Percentiles rank a stretch among this genome's conserved stretches.
Evolutionary conservation across 352 stramenopile genomes (phyloP).

Genomic region (Phytophthora constricta): DNA sequence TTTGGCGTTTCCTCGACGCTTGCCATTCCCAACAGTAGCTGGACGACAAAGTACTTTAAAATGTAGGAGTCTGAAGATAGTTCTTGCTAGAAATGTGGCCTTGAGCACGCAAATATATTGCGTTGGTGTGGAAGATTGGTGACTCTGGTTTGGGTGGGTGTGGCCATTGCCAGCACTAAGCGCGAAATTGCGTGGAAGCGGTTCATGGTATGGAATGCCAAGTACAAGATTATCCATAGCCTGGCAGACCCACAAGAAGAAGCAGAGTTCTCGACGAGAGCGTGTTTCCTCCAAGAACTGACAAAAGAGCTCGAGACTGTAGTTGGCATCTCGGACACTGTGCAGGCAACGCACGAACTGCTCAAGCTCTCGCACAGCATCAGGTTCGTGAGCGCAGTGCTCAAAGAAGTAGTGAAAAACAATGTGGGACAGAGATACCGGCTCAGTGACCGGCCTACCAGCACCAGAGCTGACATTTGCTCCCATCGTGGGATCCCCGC

Average conservation of each 20-base stretch:
- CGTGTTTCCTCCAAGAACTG: constrained; percentile 54
- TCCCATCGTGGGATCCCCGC: constrained; percentile 16
- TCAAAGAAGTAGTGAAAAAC: constrained; percentile 69
- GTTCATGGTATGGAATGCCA: constrained; percentile 55
- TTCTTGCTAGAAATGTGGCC: constrained; percentile 55
- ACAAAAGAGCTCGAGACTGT: constrained; percentile 61
- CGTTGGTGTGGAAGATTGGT: background rate
- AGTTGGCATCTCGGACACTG: constrained; percentile 28
- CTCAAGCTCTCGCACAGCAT: constrained; percentile 38
- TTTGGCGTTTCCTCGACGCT: constrained; percentile 26
- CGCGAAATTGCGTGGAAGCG: background rate
- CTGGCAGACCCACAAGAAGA: constrained; percentile 64
- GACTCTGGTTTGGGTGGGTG: background rate
- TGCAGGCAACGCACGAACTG: constrained; percentile 52
- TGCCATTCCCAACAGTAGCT: background rate
- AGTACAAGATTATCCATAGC: constrained; percentile 50
- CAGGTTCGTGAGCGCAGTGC: constrained; percentile 38
- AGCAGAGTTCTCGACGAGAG: constrained; percentile 52
- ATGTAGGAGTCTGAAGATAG: constrained; percentile 53
- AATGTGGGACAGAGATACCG: constrained; percentile 38
- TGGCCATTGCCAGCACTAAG: background rate
- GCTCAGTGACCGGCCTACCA: constrained; percentile 6
- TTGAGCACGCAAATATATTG: constrained; percentile 62
- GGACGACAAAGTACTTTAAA: constrained; percentile 42
- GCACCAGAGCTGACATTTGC: background rate